Evolutionary conservation across 2,329 filamentous ascomycete genomes (phyloP), one percentile per base, ranked within the genome.

Genomic region (Diaporthe longicolla): DNA sequence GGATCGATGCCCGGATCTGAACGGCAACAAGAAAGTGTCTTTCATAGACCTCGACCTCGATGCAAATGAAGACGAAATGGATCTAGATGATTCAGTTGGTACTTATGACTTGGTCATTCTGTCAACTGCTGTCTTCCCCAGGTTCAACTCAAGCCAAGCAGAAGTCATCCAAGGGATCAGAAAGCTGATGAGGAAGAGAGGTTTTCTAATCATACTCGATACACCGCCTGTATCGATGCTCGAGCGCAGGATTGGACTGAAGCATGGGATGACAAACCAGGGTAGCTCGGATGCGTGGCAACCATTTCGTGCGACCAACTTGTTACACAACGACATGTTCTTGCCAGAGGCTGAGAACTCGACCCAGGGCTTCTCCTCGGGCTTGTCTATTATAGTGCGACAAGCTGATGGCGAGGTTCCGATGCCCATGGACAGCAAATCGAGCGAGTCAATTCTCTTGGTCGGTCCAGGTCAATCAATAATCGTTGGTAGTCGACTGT

Each of bases 331-430:
- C 7, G 80, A 76, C 32, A 83, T 82, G 0, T 86, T 86, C 43
- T 70, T 75, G 4, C 73, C 76, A n/a, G 71, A 79, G 0, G 79
- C 80, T 0, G 78, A 76, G 21, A 80, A 83, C 54, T 80, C 82
- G 0, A 77, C 82, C 50, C 83, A 85, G 61, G 78, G 76, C 19
- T 80, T 78, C 40, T 74, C 78, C 4, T 76, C 79, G 0, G 83
- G 84, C 0, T 83, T 81, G 57, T 80, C 81, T 1, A 71, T 86
- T n/a, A 81, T 79, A 26, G 78, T 86, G 10, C 81, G 84, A 13
- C 84, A 85, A 68, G 77, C 82, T 3, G 5, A 24, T 6, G 70
- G 54, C 8, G 35, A 35, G 3, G 0, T 32, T 4, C 19, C 9
- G 11, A 11, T 4, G 2, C 3, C 6, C 35, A n/a, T 15, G 0